Evolutionary conservation across 495 filamentous ascomycete genomes (phyloP).

Genomic region (Aspergillus saccharolyticus): DNA sequence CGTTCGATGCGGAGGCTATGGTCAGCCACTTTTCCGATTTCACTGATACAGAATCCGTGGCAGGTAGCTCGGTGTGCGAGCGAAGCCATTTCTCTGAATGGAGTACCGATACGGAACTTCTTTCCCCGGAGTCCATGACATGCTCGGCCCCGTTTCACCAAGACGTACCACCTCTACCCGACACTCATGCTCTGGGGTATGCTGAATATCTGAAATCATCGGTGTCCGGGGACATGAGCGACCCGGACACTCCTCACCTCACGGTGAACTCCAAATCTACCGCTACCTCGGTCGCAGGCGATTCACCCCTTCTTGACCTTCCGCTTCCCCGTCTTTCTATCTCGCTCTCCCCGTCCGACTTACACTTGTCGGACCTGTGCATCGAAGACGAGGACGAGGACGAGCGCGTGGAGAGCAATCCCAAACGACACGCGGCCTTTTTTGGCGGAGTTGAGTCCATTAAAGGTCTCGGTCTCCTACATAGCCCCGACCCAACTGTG

Average conservation of each 20-base stretch:
- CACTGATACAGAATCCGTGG: slow-evolving; percentile 33
- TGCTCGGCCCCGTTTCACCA: slow-evolving; percentile 33
- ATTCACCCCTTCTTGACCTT: slow-evolving; percentile 26
- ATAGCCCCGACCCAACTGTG: slow-evolving; percentile 23
- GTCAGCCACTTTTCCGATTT: slow-evolving; percentile 42
- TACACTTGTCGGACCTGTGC: slow-evolving; percentile 32
- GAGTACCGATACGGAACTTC: slow-evolving; percentile 38
- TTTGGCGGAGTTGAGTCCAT: slow-evolving; percentile 34
- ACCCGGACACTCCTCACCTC: slow-evolving; percentile 40
- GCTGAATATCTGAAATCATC: slow-evolving; percentile 21
- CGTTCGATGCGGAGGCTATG: slow-evolving; percentile 29
- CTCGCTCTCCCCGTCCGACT: slow-evolving; percentile 27
- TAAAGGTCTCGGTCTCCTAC: slow-evolving; percentile 25
- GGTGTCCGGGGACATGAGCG: slow-evolving; percentile 23
- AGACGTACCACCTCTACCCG: slow-evolving; percentile 17
- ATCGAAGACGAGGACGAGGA: slow-evolving; percentile 35
- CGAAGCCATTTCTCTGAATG: slow-evolving; percentile 46
- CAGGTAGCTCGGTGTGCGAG: slow-evolving; percentile 25
- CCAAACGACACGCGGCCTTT: slow-evolving; percentile 44
- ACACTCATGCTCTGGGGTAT: slow-evolving; percentile 15
- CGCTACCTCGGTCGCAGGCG: slow-evolving; percentile 29
- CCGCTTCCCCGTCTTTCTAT: slow-evolving; percentile 30
- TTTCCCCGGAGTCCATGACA: slow-evolving; percentile 37
- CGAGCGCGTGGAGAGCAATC: slow-evolving; percentile 37
- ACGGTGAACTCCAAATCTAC: slow-evolving; percentile 33